Evolutionary conservation across 176 grass and related monocot species (phyloP).

Genomic region (Juncus effusus): DNA sequence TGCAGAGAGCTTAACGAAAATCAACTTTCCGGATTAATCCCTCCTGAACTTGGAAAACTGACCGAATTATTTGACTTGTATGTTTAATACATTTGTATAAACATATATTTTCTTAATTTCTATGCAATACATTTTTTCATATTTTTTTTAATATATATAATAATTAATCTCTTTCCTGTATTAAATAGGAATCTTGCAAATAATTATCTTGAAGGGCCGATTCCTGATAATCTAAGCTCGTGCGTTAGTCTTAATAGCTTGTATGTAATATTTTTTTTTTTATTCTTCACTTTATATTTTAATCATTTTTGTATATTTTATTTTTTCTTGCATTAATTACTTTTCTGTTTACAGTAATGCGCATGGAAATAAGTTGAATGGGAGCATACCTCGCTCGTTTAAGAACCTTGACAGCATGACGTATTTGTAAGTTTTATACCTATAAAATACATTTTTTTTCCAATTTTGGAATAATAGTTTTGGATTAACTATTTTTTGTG

Average conservation of each 20-base stretch:
- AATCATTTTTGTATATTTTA: not conserved
- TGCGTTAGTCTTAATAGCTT: slow-evolving; percentile 97
- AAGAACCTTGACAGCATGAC: slow-evolving; percentile 96
- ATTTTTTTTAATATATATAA: not conserved
- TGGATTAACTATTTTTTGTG: not conserved
- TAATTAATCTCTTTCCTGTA: not conserved
- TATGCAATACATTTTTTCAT: not conserved
- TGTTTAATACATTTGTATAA: slow-evolving; percentile 9
- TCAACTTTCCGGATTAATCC: slow-evolving; percentile 66
- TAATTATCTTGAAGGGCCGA: slow-evolving; percentile 77
- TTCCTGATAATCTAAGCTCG: slow-evolving; percentile 90
- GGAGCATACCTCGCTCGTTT: slow-evolving; percentile 77
- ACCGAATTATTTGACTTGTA: slow-evolving; percentile 94
- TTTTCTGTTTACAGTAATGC: slow-evolving; percentile 60
- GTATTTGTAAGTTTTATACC: slow-evolving; percentile 57
- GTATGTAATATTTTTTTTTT: slow-evolving; percentile 43
- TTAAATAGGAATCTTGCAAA: slow-evolving; percentile 80
- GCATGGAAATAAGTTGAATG: slow-evolving; percentile 84
- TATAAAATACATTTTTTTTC: not conserved
- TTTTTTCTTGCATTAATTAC: not conserved
- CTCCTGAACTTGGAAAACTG: slow-evolving; percentile 85
- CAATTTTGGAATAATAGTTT: not conserved
- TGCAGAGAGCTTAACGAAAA: slow-evolving; percentile 96
- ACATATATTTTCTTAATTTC: too few relatives aligned
- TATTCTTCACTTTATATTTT: not conserved